phyloP scores from a whole-genome alignment of 2,329 filamentous ascomycete species.

The Orbilia oligospora region DNA sequence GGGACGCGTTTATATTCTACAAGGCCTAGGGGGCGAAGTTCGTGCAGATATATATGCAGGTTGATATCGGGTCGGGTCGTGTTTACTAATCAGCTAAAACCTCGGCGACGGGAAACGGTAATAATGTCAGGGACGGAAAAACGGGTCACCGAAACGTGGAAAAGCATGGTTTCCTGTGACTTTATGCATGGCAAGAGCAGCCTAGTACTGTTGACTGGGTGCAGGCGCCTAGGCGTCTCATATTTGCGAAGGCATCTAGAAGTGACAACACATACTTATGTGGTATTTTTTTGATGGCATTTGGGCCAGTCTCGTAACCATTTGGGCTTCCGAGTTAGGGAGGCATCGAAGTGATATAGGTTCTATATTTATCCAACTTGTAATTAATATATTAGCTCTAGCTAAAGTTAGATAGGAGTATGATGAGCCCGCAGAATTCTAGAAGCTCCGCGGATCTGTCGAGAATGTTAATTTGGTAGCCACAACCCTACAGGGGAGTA shows the following conservation, averaged over 20 bases:
- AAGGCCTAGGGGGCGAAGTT: constrained; percentile 14
- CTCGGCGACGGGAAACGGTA: constrained; percentile 13
- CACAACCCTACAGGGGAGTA: too few relatives aligned
- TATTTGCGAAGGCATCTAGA: not conserved
- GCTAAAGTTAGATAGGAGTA: too few relatives aligned
- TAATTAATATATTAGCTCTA: not conserved
- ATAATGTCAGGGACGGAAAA: not conserved
- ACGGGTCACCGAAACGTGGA: constrained; percentile 17
- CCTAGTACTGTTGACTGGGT: not conserved
- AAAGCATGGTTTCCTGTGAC: constrained; percentile 21
- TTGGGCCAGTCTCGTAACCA: too few relatives aligned
- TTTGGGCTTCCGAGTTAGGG: not conserved
- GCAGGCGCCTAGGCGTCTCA: not conserved
- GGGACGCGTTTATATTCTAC: constrained; percentile 4
- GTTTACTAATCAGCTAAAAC: constrained; percentile 6
- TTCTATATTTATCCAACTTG: not conserved
- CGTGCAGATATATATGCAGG: constrained; percentile 19
- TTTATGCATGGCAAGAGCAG: constrained; percentile 29
- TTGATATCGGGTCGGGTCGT: constrained; percentile 9
- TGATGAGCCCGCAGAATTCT: too few relatives aligned
- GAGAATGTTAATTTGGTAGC: too few relatives aligned
- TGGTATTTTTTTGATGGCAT: constrained; percentile 4
- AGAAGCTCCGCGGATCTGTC: too few relatives aligned
- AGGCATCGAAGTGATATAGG: not conserved
- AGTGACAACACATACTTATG: not conserved